These are phyloP conservation scores for Mucor mucedo DNA, from an alignment of 371 early-diverging fungal species.

Conservation along the genomic window DNA sequence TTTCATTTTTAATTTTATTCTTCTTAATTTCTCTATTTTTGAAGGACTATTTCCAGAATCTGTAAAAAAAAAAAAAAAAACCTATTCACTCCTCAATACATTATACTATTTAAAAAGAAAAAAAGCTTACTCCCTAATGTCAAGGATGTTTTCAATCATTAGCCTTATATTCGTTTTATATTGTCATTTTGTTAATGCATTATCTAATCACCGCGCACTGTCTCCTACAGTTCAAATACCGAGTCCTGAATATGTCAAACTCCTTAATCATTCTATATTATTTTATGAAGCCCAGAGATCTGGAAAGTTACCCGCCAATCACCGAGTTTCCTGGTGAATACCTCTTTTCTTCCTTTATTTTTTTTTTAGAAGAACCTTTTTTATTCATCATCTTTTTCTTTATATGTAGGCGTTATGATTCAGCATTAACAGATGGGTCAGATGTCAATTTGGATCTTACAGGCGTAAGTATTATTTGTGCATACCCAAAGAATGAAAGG, in stretches of 20 bases:
- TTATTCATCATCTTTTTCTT: background rate
- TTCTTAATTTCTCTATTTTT: too few species aligned
- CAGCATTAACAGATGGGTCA: conserved; percentile 54
- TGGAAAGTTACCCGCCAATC: conserved; percentile 52
- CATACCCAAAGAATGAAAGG: background rate
- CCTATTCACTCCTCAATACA: too few species aligned
- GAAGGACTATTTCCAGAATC: too few species aligned
- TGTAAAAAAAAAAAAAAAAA: too few species aligned
- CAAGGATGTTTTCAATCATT: background rate
- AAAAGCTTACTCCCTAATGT: too few species aligned
- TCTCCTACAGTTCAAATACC: conserved; percentile 16
- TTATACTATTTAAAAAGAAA: too few species aligned
- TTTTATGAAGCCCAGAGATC: conserved; percentile 66
- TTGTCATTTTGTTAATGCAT: background rate
- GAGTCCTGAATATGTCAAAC: conserved; percentile 17
- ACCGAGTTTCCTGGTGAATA: conserved; percentile 51
- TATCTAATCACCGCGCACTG: conserved; percentile 1
- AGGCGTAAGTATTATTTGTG: conserved; percentile 29
- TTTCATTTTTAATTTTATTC: too few species aligned
- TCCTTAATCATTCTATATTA: conserved; percentile 48
- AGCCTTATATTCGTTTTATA: background rate
- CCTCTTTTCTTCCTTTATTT: background rate
- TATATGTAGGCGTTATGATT: conserved; percentile 53
- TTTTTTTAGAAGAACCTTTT: background rate
- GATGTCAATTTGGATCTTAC: conserved; percentile 50